Evolutionary conservation across 352 stramenopile species (phyloP), one percentile per base, ranked within the genome.

Genomic region (Phytophthora fragariae): DNA sequence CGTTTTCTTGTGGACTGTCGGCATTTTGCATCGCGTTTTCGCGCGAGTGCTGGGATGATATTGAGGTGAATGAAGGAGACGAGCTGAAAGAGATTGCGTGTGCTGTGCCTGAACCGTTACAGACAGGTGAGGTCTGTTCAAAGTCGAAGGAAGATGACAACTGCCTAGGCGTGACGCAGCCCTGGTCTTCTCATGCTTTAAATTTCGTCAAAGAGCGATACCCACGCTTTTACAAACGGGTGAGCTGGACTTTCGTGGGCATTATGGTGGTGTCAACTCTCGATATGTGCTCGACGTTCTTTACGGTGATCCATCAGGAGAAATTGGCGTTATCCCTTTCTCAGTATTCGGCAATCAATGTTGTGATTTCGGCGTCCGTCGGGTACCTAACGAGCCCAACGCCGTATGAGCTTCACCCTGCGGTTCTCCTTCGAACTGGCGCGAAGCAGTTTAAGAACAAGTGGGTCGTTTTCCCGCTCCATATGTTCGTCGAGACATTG

Each of bases 231-330:
- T 93, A 92, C 73, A 93, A 87, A 65, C 76, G 87, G 19, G 78
- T 91, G 7, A 93, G 90, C 62, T 94, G 87, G 87, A 92, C 87
- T 12, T 94, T 92, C 56, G 86, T 91, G 27, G 74, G 76, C n/a
- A 87, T 92, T 57, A 86, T 92, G 60, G 53, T 94, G 8, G 72
- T 92, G 8, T 91, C 87, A 5, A 80, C 76, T 11, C 66, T 93
- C n/a, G 87, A 94, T 56, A 61, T 92, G 21, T 90, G 84, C 65
- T 93, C 85, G 10, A 92, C 85, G 1, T 62, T 88, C 44, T 74
- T 91, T 14, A 65, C 75, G 21, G 57, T 90, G 12, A 74, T 87
- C n/a, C 84, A 85, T 29, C 65, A 89, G 11, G 65, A 79, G 27
- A 58, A 66, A 21, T 63, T 89, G 3, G 50, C 79, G 50, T 56